Evolutionary conservation across 306 rosid genomes (phyloP), one percentile per base, ranked within the genome.

Genomic region (Cercis canadensis): DNA sequence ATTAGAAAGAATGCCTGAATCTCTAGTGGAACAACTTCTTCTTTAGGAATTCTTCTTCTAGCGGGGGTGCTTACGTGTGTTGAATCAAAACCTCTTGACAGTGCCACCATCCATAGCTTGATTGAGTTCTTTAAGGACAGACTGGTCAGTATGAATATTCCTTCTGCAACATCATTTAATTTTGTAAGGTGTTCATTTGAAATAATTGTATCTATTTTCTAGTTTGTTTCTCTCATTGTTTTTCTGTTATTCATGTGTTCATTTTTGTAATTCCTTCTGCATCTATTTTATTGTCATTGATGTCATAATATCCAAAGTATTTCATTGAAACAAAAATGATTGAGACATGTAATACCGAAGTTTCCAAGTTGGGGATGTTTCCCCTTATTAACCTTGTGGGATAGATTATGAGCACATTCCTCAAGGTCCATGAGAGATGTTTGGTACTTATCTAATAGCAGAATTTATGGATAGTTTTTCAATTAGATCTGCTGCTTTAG

Each of bases 11-110:
- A 29, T 54, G 31, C 4, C 62, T 73, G 79, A 77, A 59, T 55
- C 47, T 64, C 15, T 75, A 11, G 54, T 67, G 71, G 52, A 49
- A 59, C 74, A 54, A 51, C 54, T 51, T 33, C 59, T 61, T 74
- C 77, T 65, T 49, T 73, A 94, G 97, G 98, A 62, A 90, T 84
- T 34, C 92, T 89, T 82, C 97, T 94, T 80, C 85, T 94, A 63
- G 97, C 88, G 10, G 98, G 87, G 83, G 81, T 94, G 73, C 90
- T 94, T 57, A 60, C 78, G 16, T 57, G 78, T 52, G 80, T 87
- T 55, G 67, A 72, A 65, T 82, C 89, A 67, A 94, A 89, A 83
- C 88, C 90, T 37, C 87, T 94, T 37, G 76, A 64, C 65, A 75
- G 18, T 74, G 82, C 79, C 39, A 89, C 92, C 18, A 75, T 89